A percentile compares a stretch with the other conserved stretches of the same genome.
phyloP scores from a whole-genome alignment of 306 rosid species.

The Spatholobus suberectus region DNA sequence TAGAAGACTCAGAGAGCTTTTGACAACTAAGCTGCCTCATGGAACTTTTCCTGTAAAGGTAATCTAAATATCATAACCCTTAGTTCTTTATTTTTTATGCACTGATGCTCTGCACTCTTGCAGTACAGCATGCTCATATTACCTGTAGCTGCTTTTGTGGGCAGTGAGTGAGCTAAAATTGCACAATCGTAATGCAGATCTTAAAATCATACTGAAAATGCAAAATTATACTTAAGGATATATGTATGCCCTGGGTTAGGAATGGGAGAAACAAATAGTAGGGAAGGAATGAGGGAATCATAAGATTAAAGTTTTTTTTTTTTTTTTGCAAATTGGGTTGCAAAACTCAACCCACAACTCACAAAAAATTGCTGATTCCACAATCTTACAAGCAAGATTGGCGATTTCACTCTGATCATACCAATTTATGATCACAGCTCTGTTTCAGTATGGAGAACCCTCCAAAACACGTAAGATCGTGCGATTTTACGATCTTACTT shows the following conservation, averaged over 20 bases:
- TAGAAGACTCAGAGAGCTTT: slow-evolving; percentile 94
- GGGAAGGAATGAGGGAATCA: background rate
- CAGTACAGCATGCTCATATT: background rate
- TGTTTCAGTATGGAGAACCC: background rate
- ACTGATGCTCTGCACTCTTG: slow-evolving; percentile 23
- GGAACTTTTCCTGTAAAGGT: slow-evolving; percentile 99
- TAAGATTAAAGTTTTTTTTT: background rate
- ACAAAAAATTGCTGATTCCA: background rate
- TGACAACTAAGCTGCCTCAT: slow-evolving; percentile 94
- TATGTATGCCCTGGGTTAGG: background rate
- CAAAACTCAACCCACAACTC: background rate
- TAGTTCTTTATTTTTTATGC: slow-evolving; percentile 1
- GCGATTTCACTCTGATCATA: background rate
- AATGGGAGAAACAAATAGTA: background rate
- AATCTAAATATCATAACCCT: slow-evolving; percentile 32
- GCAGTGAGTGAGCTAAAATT: background rate
- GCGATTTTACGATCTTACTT: background rate
- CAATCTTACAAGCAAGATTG: background rate
- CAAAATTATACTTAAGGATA: background rate
- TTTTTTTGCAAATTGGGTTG: background rate
- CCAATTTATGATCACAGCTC: background rate
- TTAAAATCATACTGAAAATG: background rate
- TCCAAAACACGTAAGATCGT: background rate
- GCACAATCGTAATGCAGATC: background rate
- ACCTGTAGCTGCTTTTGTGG: background rate